Base-by-base conservation (phyloP, 805 yeast genomes). In the Starmerella kuoi region DNA sequence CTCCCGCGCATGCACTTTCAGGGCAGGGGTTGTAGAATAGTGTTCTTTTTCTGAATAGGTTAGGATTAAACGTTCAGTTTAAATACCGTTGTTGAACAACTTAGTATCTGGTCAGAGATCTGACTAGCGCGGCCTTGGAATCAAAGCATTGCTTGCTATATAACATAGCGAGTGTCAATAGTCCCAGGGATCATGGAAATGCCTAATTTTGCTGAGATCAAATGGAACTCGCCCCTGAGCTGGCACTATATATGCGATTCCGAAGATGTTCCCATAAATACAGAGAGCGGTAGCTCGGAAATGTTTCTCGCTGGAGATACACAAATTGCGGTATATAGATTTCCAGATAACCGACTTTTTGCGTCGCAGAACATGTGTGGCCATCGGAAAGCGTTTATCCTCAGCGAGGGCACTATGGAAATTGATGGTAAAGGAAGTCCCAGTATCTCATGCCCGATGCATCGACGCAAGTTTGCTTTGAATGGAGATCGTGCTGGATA, bases 341-440 rank as follows among this genome's bases (percentile, higher is more conserved):
- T 55, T n/a, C 31, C 39, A 4, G 45, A 53, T n/a, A 62, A 53
- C n/a, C 55, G 55, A 41, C 48, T 61, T 6, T 61, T 50, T 37
- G 61, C 65, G n/a, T 61, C 63, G 12, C 67, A 63, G 38, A 62
- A 62, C 46, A 61, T 63, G 65, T 63, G 67, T 49, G 63, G 64
- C n/a, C 66, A 63, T 42, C 58, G 61, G 26, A 50, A 65, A n/a
- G 61, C 67, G 1, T 63, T 63, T 53, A 63, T 62, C 1, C 47
- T 63, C 26, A 54, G 58, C 20, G 64, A 62, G 44, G 67, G 67
- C 34, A 58, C 61, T 18, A 35, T 62, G 12, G 56, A 60, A 4
- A 52, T 56, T 21, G 64, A 61, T 43, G 61, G 55, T 25, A 50
- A 55, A 27, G 54, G 58, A 14, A 49, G 55, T 19, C 52, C 61